These are phyloP conservation scores for Cystoderma amianthinum DNA, from an alignment of 768 basidiomycete genomes.

Conservation along the genomic window DNA sequence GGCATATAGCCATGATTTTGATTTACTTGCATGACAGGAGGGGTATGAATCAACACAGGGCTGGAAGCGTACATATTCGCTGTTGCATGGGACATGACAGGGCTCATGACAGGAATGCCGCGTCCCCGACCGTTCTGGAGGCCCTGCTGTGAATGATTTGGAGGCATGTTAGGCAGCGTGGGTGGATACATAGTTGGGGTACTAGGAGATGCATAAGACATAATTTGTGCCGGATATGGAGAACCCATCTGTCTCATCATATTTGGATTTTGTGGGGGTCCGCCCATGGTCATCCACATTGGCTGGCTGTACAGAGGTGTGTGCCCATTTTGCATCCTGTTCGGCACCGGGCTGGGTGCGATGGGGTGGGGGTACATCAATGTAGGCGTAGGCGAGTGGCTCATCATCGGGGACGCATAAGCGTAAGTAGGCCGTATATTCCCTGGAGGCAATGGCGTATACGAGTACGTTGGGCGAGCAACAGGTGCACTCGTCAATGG, in stretches of 20 bases:
- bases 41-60: conserved; percentile 66
- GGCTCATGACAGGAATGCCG: conserved; percentile 60
- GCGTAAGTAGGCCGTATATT: conserved; percentile 51
- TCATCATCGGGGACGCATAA: conserved; percentile 67
- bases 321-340: conserved; percentile 57
- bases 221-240: conserved; percentile 58
- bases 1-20: conserved; percentile 40
- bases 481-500: conserved; percentile 39
- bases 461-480: conserved; percentile 34
- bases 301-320: conserved; percentile 52
- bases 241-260: conserved; percentile 54
- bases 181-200: conserved; percentile 44
- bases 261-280: conserved; percentile 37
- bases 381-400: conserved; percentile 62
- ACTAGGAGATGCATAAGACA: conserved; percentile 57
- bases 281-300: conserved; percentile 58
- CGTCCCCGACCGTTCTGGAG: conserved; percentile 37
- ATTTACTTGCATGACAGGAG: conserved; percentile 33
- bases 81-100: conserved; percentile 57
- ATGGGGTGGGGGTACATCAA: conserved; percentile 59
- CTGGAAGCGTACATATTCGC: conserved; percentile 60
- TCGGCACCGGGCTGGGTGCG: conserved; percentile 56
- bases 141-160: conserved; percentile 29
- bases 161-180: conserved; percentile 34
- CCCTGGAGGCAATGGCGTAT: conserved; percentile 37